phyloP scores from a whole-genome alignment of 164 flowering plant species.

The Vitis vinifera region ASM3070453v1 NC_081811.1:21531001-21531500 shows the following conservation, averaged over 20 bases:
- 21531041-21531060: not conserved
- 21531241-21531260: conserved; percentile 97
- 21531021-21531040: conserved; percentile 1
- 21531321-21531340: conserved; percentile 1
- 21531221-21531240: conserved; percentile 56
- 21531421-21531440: conserved; percentile 75
- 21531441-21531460: conserved; percentile 89
- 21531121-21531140: conserved; percentile 51
- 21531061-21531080: not conserved
- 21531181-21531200: not conserved
- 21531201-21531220: conserved; percentile 3
- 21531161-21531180: not conserved
- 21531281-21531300: conserved; percentile 78
- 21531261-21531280: conserved; percentile 99
- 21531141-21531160: conserved; percentile 27
- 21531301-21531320: conserved; percentile 68
- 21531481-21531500: not conserved
- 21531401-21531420: conserved; percentile 45
- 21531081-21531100: conserved; percentile 9
- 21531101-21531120: conserved; percentile 69
- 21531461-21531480: conserved; percentile 53
- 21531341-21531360: not conserved
- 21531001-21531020: no score
- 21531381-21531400: conserved; percentile 10
- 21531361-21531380: not conserved